phyloP scores from a whole-genome alignment of 805 yeast genomes.

The Hanseniaspora vineae region DNA sequence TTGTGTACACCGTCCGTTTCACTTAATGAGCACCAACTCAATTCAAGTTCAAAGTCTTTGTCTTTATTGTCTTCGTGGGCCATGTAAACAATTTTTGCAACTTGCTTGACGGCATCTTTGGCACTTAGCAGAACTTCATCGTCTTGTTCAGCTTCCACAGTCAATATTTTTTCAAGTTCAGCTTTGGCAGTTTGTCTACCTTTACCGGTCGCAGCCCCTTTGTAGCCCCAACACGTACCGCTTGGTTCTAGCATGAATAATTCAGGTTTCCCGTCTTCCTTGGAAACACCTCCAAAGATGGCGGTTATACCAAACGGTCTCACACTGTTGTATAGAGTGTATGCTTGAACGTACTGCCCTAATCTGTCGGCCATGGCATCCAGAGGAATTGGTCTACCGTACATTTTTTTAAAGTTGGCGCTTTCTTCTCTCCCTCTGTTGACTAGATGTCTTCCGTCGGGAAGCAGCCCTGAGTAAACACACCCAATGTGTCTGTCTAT shows the following conservation, averaged over 20 bases:
- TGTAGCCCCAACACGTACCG: constrained; percentile 95
- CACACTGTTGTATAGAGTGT: constrained; percentile 90
- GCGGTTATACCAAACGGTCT: constrained; percentile 95
- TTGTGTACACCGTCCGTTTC: constrained; percentile 75
- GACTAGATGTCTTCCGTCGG: constrained; percentile 93
- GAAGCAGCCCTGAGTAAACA: constrained; percentile 86
- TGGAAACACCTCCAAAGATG: constrained; percentile 85
- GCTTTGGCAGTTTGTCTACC: constrained; percentile 98
- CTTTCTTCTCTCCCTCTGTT: constrained; percentile 90
- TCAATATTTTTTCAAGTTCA: constrained; percentile 73
- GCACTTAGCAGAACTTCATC: constrained; percentile 36
- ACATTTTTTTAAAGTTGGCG: constrained; percentile 57
- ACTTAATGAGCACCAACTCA: constrained; percentile 70
- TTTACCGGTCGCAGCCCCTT: constrained; percentile 95
- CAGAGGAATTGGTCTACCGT: constrained; percentile 64
- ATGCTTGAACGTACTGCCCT: constrained; percentile 87
- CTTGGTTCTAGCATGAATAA: constrained; percentile 95
- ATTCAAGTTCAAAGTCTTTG: constrained; percentile 89
- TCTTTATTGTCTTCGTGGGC: constrained; percentile 98
- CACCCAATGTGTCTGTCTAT: constrained; percentile 91
- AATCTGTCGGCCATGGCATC: constrained; percentile 76
- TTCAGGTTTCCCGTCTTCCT: constrained; percentile 63
- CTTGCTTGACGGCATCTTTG: constrained; percentile 79
- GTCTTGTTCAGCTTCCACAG: constrained; percentile 35
- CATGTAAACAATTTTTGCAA: constrained; percentile 81